Evolutionary conservation across 352 stramenopile species (phyloP), one percentile per base, ranked within the genome.

Genomic region (Halophytophthora batemanensis): DNA sequence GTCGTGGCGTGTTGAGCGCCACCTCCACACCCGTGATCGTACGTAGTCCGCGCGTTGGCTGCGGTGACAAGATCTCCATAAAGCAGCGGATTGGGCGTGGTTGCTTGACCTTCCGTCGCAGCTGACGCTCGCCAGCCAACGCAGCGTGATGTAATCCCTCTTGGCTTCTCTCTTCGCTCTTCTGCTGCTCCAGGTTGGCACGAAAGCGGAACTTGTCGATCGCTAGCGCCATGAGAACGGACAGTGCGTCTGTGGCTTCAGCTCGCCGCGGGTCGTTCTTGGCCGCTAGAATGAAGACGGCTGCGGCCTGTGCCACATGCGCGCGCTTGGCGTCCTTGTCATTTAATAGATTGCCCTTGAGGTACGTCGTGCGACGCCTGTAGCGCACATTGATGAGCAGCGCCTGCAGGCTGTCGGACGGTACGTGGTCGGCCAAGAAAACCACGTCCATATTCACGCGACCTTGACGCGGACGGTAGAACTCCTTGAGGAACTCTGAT

Each of bases 371-470:
- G 14, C 73, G 73, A 35, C 62, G 66, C 0, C 68, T 54, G 50
- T 79, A 87, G 22, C 56, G 58, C 8, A 81, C 66, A 33, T 71
- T 74, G 15, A 74, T 46, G 12, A 84, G 56, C 44, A 87, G 41
- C 1, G 56, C 48, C 2, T 74, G 64, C 14, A 87, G 50, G 0
- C 61, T 46, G 19, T 72, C 56, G 12, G 39, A 64, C 2, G 76
- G 76, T 7, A 74, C 40, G 22, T 66, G 43, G 19, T 74, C 60
- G 2, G 52, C 59, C 10, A 87, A 44, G 28, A 84, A 71, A 3
- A 84, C 73, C 3, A 87, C 73, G 38, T 84, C 73, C 72, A 87
- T 82, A 48, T 81, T 77, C 31, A 87, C 64, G 38, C 71, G 68
- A 28, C 76, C 76, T 33, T 79, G 71, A 1, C 72, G 60, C 39